These are phyloP conservation scores for Protomyces arabidopsidicola DNA, from an alignment of 1,139 yeast species.

Conservation along the genomic window DNA sequence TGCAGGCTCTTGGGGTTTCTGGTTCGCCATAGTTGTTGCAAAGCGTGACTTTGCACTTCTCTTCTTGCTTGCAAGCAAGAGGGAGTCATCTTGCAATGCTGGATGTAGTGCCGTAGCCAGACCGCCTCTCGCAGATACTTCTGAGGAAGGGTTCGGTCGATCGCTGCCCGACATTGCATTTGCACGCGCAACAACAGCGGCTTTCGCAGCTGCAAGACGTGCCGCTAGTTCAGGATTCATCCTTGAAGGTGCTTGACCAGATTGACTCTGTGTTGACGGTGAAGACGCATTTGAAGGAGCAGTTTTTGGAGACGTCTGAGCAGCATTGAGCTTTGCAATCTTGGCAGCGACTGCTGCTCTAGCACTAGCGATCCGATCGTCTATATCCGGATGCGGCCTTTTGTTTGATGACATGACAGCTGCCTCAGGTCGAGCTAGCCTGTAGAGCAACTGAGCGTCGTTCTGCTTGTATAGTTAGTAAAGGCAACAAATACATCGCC, in stretches of 20 bases:
- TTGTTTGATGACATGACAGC: background rate
- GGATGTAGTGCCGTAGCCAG: constrained; percentile 35
- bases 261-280: background rate
- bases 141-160: background rate
- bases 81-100: constrained; percentile 30
- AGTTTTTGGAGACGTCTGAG: constrained; percentile 14
- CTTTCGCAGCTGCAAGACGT: constrained; percentile 32
- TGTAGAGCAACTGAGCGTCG: background rate
- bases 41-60: constrained; percentile 25
- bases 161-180: constrained; percentile 6
- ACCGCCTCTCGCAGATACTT: constrained; percentile 32
- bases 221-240: constrained; percentile 28
- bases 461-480: too few relatives aligned
- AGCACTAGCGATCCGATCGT: constrained; percentile 16
- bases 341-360: constrained; percentile 22
- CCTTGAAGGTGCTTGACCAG: background rate
- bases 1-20: constrained; percentile 23
- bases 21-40: constrained; percentile 20
- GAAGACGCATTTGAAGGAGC: background rate
- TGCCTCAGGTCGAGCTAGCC: background rate
- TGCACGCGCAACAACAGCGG: constrained; percentile 26
- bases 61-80: constrained; percentile 8
- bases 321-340: constrained; percentile 14
- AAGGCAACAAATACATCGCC: too few relatives aligned
- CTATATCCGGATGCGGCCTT: constrained; percentile 16